A percentile compares a stretch with the other conserved stretches of the same genome.
These are phyloP conservation scores for Wickerhamomyces alni DNA, from an alignment of 805 yeast genomes.

Conservation along the genomic window DNA sequence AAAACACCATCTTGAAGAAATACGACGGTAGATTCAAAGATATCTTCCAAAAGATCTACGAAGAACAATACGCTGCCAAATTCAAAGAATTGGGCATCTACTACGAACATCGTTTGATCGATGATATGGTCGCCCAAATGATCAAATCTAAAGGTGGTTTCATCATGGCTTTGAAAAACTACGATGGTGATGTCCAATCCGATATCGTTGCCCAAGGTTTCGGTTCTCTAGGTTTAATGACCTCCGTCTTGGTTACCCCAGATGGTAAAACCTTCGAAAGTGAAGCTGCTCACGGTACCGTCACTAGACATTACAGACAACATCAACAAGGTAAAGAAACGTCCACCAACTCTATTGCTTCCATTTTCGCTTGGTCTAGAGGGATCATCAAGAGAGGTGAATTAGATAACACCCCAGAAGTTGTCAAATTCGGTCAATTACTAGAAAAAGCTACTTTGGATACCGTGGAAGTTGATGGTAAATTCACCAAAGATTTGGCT, in stretches of 20 bases:
- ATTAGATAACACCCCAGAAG: conserved; percentile 66
- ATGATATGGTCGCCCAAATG: conserved; percentile 90
- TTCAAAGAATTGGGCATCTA: conserved; percentile 59
- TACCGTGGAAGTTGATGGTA: conserved; percentile 67
- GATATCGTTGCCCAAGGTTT: conserved; percentile 87
- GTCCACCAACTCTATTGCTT: conserved; percentile 80
- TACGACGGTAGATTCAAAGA: conserved; percentile 83
- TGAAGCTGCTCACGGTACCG: conserved; percentile 87
- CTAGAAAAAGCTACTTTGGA: conserved; percentile 66
- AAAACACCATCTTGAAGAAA: conserved; percentile 75
- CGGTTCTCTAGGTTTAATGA: conserved; percentile 80
- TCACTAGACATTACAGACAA: conserved; percentile 80
- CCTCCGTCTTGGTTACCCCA: conserved; percentile 76
- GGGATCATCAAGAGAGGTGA: conserved; percentile 79
- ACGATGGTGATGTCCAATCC: conserved; percentile 82
- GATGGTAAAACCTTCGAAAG: conserved; percentile 84
- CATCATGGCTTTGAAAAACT: conserved; percentile 75
- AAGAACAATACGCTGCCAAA: conserved; percentile 44
- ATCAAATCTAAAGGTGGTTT: conserved; percentile 79
- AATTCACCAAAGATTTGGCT: conserved; percentile 82
- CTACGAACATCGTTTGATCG: conserved; percentile 79
- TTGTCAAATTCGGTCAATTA: conserved; percentile 56
- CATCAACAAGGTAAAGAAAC: conserved; percentile 79
- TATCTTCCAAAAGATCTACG: conserved; percentile 65
- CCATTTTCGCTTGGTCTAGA: conserved; percentile 84